These are phyloP conservation scores for Fusarium sp. DNA, from an alignment of 2,329 filamentous ascomycete species.

Conservation along the genomic window DNA sequence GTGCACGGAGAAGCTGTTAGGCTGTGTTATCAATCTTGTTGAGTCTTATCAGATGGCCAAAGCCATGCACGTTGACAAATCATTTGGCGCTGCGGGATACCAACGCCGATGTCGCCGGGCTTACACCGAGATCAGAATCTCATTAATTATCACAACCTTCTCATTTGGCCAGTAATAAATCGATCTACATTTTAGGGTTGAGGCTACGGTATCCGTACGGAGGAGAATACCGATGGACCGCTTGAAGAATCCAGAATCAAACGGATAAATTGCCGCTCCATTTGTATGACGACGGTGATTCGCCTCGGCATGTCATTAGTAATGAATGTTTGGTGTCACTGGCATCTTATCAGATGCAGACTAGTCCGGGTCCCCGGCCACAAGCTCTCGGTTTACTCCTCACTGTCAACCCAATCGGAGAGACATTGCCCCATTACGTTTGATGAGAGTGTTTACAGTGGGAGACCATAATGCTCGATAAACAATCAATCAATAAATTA, in stretches of 20 bases:
- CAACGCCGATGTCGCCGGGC: conserved; percentile 28
- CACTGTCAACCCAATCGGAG: neutral
- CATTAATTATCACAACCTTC: conserved; percentile 35
- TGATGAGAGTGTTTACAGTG: neutral
- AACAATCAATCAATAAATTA: neutral
- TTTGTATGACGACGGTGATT: conserved; percentile 25
- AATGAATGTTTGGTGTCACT: conserved; percentile 24
- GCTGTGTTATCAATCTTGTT: conserved; percentile 39
- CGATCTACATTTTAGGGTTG: conserved; percentile 29
- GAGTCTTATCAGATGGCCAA: conserved; percentile 34
- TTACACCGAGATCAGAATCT: conserved; percentile 1
- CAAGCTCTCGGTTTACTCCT: conserved; percentile 18
- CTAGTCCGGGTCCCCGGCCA: conserved; percentile 23
- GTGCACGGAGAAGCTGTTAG: neutral
- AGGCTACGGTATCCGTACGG: conserved; percentile 18
- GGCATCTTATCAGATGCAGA: conserved; percentile 43
- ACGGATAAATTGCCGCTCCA: conserved; percentile 16
- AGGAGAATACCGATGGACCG: conserved; percentile 20
- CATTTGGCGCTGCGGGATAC: neutral
- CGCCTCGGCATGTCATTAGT: conserved; percentile 36
- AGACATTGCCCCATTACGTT: neutral
- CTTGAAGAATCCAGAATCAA: neutral
- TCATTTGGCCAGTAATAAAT: conserved; percentile 33
- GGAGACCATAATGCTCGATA: fast-evolving
- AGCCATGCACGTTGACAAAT: conserved; percentile 7